Evolutionary conservation across 371 early-diverging fungal genomes (phyloP).

Genomic region (Dinochytrium kinnereticum): DNA sequence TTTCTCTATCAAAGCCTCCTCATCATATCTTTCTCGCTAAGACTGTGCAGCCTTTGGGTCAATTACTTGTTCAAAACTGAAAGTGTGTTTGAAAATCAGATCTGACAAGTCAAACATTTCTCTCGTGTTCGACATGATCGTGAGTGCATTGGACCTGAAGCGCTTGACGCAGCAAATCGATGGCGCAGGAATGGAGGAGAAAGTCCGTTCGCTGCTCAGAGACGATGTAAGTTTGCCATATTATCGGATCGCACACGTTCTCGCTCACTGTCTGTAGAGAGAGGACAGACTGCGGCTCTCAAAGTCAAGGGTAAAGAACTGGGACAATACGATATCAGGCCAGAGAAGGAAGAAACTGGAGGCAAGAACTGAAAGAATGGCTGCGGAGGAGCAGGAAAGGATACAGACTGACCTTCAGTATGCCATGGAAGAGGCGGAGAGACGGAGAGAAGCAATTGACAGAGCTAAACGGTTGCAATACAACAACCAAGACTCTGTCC

Average conservation of each 20-base stretch:
- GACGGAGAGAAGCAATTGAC: conserved; percentile 39
- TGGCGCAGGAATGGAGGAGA: conserved; percentile 30
- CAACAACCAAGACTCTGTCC: conserved; percentile 47
- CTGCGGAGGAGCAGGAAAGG: conserved; percentile 41
- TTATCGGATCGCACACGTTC: too few species aligned
- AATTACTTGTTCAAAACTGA: too few species aligned
- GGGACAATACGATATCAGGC: conserved; percentile 51
- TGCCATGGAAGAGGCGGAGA: conserved; percentile 37
- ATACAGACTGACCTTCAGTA: conserved; percentile 33
- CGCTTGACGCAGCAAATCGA: conserved; percentile 37
- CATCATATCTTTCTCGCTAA: too few species aligned
- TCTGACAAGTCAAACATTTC: too few species aligned
- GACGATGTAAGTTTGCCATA: conserved; percentile 33
- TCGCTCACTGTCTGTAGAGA: too few species aligned
- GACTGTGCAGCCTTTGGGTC: too few species aligned
- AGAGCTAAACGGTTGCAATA: conserved; percentile 51
- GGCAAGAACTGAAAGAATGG: conserved; percentile 29
- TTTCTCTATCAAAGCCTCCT: too few species aligned
- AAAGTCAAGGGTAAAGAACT: conserved; percentile 42
- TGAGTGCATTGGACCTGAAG: conserved; percentile 47
- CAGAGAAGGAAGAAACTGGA: conserved; percentile 39
- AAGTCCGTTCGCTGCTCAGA: conserved; percentile 23
- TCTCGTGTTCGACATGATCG: conserved; percentile 24
- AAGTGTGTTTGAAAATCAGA: too few species aligned
- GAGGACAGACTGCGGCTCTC: conserved; percentile 40